These are phyloP conservation scores for Fistulifera pelliculosa DNA, from an alignment of 108 stramenopile genomes.

Conservation along the genomic window DNA sequence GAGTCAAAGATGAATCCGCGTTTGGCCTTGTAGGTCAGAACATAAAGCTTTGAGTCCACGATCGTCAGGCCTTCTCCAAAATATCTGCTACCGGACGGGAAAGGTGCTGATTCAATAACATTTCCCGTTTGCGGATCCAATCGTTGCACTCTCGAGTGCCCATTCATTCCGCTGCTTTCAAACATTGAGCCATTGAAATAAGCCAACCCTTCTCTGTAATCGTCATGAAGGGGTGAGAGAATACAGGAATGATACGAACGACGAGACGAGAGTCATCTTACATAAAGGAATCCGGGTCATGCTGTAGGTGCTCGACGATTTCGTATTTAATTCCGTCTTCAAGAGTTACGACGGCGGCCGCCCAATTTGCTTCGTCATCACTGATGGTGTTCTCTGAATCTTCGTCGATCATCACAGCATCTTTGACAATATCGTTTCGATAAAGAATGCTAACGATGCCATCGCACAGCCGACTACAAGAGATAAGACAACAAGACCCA, in stretches of 20 bases:
- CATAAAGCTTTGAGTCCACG: slow-evolving; percentile 40
- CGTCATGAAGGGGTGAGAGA: background rate
- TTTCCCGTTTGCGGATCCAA: slow-evolving; percentile 57
- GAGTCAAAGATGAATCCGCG: slow-evolving; percentile 69
- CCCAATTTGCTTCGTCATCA: slow-evolving; percentile 14
- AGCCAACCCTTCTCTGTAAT: slow-evolving; percentile 75
- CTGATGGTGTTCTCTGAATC: background rate
- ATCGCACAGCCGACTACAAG: background rate
- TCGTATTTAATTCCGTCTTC: slow-evolving; percentile 33
- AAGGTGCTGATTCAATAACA: slow-evolving; percentile 31
- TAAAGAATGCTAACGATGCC: background rate
- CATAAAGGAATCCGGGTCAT: slow-evolving; percentile 59
- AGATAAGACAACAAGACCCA: too few relatives aligned
- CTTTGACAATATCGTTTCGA: too few relatives aligned
- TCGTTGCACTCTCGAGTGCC: slow-evolving; percentile 46
- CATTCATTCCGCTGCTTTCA: slow-evolving; percentile 66
- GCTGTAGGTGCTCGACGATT: slow-evolving; percentile 45
- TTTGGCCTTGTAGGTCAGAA: slow-evolving; percentile 63
- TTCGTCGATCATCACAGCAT: background rate
- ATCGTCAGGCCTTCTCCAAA: slow-evolving; percentile 78
- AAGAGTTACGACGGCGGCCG: slow-evolving; percentile 14
- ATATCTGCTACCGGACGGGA: slow-evolving; percentile 19
- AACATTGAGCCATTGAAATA: slow-evolving; percentile 53
- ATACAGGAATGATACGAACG: background rate
- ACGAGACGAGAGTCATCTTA: slow-evolving; percentile 16